Conservation (phyloP, 306 rosid genomes). For the Citrullus mucosospermus region DNA sequence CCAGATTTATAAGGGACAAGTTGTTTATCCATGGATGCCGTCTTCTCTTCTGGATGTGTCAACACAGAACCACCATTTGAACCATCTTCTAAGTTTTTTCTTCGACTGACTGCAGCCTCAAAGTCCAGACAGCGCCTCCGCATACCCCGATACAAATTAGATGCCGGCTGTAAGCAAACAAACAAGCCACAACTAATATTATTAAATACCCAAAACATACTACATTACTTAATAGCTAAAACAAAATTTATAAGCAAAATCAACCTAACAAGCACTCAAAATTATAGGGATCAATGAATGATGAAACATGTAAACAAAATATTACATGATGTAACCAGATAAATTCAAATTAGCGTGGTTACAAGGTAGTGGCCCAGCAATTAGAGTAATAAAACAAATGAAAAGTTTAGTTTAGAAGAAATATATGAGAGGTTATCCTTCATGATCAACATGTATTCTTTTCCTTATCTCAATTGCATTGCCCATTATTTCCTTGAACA, state of each 20-base stretch:
- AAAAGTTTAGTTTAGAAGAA: not conserved
- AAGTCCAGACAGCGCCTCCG: conserved; percentile 85
- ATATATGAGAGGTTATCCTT: not conserved
- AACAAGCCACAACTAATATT: not conserved
- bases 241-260: not conserved
- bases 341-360: not conserved
- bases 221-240: not conserved
- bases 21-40: conserved; percentile 26
- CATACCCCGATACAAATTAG: conserved; percentile 46
- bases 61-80: conserved; percentile 28
- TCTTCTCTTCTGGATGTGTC: conserved; percentile 34
- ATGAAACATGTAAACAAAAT: not conserved
- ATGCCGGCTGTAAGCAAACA: conserved; percentile 34
- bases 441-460: not conserved
- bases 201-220: not conserved
- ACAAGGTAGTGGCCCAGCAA: not conserved
- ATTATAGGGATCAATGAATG: not conserved
- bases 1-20: conserved; percentile 24
- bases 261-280: not conserved
- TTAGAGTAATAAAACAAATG: not conserved
- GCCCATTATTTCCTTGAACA: not conserved
- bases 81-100: conserved; percentile 32
- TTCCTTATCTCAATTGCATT: not conserved
- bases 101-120: conserved; percentile 48
- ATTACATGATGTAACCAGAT: not conserved